These are phyloP conservation scores for Sistotremastrum niveocremeum DNA, from an alignment of 768 basidiomycete species.

Conservation along the genomic window DNA sequence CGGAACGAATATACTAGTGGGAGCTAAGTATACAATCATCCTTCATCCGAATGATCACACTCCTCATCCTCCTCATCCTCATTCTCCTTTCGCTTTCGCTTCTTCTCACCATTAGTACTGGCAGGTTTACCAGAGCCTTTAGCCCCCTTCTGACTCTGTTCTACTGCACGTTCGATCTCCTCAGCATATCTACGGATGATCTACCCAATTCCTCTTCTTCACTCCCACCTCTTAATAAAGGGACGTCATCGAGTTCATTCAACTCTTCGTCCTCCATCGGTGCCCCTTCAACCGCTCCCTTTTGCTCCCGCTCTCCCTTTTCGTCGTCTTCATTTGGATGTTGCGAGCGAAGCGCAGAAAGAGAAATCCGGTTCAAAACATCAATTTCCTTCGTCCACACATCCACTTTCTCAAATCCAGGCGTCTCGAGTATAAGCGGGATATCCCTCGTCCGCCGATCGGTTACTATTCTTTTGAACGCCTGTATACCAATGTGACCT, in stretches of 20 bases:
- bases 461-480: conserved; percentile 53
- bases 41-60: conserved; percentile 3
- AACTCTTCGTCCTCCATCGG: not conserved
- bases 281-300: not conserved
- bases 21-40: no score
- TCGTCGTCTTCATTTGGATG: no score
- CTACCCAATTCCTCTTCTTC: conserved; percentile 1
- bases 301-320: no score
- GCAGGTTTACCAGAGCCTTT: not conserved
- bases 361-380: conserved; percentile 36
- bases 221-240: conserved; percentile 2
- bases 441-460: conserved; percentile 56
- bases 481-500: conserved; percentile 48
- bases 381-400: conserved; percentile 68
- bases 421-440: conserved; percentile 76
- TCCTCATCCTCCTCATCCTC: conserved; percentile 11
- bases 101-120: not conserved
- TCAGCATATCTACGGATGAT: conserved; percentile 4
- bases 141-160: conserved; percentile 2
- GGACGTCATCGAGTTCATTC: not conserved
- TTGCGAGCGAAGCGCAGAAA: not conserved
- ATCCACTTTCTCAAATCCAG: conserved; percentile 48
- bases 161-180: conserved; percentile 10
- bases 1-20: no score
- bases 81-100: conserved; percentile 10